Percentiles rank a stretch among this genome's conserved stretches.
These are phyloP conservation scores for Biscutella laevigata DNA, from an alignment of 441 rosid species.

Conservation along the genomic window DNA sequence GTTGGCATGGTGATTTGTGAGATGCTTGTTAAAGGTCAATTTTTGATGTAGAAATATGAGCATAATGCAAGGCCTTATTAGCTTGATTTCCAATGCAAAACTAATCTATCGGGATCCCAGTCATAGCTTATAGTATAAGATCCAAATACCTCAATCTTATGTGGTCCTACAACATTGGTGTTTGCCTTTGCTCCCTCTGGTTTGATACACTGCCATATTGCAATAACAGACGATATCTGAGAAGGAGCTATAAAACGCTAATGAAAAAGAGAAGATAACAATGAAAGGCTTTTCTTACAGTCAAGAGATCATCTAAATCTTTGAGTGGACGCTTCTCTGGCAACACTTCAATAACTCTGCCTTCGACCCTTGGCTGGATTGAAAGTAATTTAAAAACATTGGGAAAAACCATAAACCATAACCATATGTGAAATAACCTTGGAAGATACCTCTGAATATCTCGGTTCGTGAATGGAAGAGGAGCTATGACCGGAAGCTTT, in stretches of 20 bases:
- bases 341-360: constrained; percentile 23
- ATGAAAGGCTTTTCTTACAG: constrained; percentile 30
- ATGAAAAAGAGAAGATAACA: not conserved
- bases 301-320: constrained; percentile 26
- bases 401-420: not conserved
- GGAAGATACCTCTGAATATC: constrained; percentile 32
- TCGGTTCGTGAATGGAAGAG: constrained; percentile 16
- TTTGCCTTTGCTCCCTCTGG: constrained; percentile 27
- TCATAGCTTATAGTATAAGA: constrained; percentile 1
- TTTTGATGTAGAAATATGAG: constrained; percentile 1
- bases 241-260: not conserved
- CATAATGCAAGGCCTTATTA: constrained; percentile 4
- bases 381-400: not conserved
- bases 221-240: constrained; percentile 8
- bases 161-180: constrained; percentile 21
- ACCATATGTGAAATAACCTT: not conserved
- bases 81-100: not conserved
- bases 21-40: not conserved
- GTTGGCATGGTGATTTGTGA: not conserved
- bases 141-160: constrained; percentile 37
- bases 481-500: constrained; percentile 8
- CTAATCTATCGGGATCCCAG: not conserved
- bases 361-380: constrained; percentile 25
- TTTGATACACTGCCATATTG: constrained; percentile 39
- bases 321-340: constrained; percentile 28